Conservation (phyloP, 176 grass and related monocot genomes). For the Urochloa ruziziensis region DNA sequence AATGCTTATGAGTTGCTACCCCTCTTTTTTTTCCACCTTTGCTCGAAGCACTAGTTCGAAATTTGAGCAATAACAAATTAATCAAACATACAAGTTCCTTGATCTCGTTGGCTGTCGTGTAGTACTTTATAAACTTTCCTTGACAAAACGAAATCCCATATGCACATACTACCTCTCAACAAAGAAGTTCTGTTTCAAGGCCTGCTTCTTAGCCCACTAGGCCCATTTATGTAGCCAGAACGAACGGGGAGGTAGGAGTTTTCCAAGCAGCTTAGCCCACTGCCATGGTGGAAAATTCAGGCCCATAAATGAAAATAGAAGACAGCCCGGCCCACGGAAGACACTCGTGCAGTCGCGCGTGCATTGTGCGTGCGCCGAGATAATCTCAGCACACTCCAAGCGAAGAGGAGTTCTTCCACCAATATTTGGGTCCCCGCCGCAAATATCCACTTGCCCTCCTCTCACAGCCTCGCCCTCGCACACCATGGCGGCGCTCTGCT, state of each 20-base stretch:
- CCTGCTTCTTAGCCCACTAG: too few species aligned
- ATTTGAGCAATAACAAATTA: not conserved
- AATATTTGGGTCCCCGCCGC: not conserved
- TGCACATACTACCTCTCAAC: too few species aligned
- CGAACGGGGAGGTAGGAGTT: too few species aligned
- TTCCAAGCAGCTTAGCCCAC: too few species aligned
- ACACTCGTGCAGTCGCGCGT: not conserved
- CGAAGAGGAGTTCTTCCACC: not conserved
- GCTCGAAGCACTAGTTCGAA: not conserved
- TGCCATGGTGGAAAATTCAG: not conserved
- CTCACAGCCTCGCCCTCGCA: not conserved
- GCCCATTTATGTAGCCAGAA: too few species aligned
- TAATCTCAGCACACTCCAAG: slow-evolving; percentile 2
- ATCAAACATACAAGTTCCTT: not conserved
- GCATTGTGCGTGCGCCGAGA: slow-evolving; percentile 12
- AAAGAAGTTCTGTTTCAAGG: too few species aligned
- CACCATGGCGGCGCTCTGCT: slow-evolving; percentile 58
- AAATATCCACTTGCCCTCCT: slow-evolving; percentile 28
- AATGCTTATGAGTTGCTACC: not conserved
- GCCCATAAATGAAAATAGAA: not conserved
- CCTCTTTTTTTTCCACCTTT: not conserved
- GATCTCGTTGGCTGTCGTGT: not conserved
- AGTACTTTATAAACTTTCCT: too few species aligned
- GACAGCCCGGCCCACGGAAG: not conserved
- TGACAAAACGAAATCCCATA: too few species aligned